phyloP scores from a whole-genome alignment of 2,329 filamentous ascomycete genomes.

The Dothistroma septosporum region DNA sequence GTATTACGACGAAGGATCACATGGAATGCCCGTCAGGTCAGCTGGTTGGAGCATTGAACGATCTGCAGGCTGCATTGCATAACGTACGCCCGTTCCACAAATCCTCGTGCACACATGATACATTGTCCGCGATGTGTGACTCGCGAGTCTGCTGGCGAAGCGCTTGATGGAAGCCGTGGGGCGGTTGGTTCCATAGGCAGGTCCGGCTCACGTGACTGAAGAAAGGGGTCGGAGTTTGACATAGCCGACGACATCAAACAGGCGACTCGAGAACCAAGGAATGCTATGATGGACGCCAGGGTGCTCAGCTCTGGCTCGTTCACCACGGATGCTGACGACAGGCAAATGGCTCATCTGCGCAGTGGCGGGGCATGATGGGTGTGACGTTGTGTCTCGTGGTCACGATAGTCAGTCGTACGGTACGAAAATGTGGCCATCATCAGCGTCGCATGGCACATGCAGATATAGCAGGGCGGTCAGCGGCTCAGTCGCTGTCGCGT shows the following conservation, averaged over 20 bases:
- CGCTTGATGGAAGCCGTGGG: background rate
- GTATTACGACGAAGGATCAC: background rate
- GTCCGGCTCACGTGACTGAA: background rate
- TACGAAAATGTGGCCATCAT: background rate
- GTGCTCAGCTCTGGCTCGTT: background rate
- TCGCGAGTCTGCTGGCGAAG: background rate
- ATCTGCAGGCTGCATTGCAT: background rate
- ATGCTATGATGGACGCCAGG: background rate
- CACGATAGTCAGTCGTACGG: background rate
- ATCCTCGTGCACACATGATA: background rate
- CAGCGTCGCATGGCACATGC: background rate
- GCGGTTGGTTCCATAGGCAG: background rate
- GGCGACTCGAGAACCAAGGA: background rate
- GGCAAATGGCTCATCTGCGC: background rate
- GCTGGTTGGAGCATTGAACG: background rate
- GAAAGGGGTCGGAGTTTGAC: background rate
- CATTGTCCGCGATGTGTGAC: background rate
- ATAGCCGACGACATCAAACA: background rate
- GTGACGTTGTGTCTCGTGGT: background rate
- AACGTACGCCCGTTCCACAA: background rate
- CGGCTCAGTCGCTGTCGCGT: background rate
- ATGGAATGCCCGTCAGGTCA: slow-evolving; percentile 4
- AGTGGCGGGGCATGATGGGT: background rate
- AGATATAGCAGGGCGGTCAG: background rate
- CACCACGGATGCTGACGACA: background rate